Evolutionary conservation across 116 monocot genomes (phyloP).

Genomic region (Iris pallida): DNA sequence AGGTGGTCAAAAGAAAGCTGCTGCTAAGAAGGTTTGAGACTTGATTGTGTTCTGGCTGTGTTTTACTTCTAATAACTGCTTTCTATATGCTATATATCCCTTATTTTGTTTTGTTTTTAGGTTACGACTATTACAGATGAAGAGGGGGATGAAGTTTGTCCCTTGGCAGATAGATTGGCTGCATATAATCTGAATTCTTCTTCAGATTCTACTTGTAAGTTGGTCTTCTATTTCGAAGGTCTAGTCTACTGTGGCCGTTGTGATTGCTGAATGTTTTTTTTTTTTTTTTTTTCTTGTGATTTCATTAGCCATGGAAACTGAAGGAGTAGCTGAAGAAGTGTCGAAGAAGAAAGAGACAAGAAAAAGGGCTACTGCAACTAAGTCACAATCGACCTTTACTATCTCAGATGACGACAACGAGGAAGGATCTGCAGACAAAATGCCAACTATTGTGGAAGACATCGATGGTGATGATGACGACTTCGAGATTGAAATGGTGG

Average conservation of each 20-base stretch:
- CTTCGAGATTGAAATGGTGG: slow-evolving; percentile 7
- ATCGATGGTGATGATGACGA: slow-evolving; percentile 17
- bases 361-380: slow-evolving; percentile 19
- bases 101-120: slow-evolving; percentile 8
- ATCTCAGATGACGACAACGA: slow-evolving; percentile 31
- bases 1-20: slow-evolving; percentile 34
- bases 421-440: neutral
- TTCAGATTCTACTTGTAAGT: slow-evolving; percentile 36
- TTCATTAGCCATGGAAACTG: slow-evolving; percentile 44
- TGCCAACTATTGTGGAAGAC: slow-evolving; percentile 19
- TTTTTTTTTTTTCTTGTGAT: neutral
- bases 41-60: neutral
- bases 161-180: slow-evolving; percentile 48
- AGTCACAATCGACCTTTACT: slow-evolving; percentile 2
- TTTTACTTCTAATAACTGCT: neutral
- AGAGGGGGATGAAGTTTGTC: slow-evolving; percentile 49
- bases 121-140: slow-evolving; percentile 24
- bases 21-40: slow-evolving; percentile 20
- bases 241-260: neutral
- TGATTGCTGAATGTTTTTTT: neutral
- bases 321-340: slow-evolving; percentile 14
- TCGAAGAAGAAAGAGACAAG: slow-evolving; percentile 17
- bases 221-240: neutral
- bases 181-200: slow-evolving; percentile 65
- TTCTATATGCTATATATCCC: neutral